These are phyloP conservation scores for Solanum tarijense DNA, from an alignment of 257 asterid species.

Conservation along the genomic window DNA sequence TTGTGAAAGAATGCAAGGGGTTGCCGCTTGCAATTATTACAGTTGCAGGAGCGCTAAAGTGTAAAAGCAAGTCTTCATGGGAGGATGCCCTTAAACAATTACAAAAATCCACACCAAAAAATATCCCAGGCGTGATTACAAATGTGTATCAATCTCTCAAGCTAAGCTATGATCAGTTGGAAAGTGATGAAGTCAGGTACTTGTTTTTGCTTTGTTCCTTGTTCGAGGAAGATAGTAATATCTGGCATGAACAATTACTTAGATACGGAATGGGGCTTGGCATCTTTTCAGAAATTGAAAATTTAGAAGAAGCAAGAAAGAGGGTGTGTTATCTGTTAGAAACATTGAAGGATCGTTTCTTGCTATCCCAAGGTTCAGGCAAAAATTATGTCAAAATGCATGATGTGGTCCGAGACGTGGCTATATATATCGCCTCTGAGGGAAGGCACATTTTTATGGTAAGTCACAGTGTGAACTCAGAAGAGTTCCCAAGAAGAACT, in stretches of 20 bases:
- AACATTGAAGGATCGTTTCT: neutral
- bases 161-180: slow-evolving; percentile 13
- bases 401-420: slow-evolving; percentile 6
- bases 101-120: neutral
- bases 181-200: slow-evolving; percentile 6
- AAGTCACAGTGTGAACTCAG: neutral
- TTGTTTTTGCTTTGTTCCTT: slow-evolving; percentile 15
- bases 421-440: neutral
- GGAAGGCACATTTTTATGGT: neutral
- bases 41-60: slow-evolving; percentile 10
- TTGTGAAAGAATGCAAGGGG: slow-evolving; percentile 12
- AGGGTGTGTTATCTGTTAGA: neutral
- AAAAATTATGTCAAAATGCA: neutral
- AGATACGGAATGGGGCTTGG: slow-evolving; percentile 1
- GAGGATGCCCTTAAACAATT: slow-evolving; percentile 8
- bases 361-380: neutral
- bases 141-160: slow-evolving; percentile 6
- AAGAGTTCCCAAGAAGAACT: neutral
- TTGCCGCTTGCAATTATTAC: slow-evolving; percentile 18
- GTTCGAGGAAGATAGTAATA: slow-evolving; percentile 7
- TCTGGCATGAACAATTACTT: slow-evolving; percentile 6
- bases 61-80: neutral
- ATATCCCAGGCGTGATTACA: neutral
- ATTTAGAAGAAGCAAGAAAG: slow-evolving; percentile 2
- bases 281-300: neutral